Conservation (phyloP, 2,329 filamentous ascomycete genomes). For the Colletotrichum simmondsii region DNA sequence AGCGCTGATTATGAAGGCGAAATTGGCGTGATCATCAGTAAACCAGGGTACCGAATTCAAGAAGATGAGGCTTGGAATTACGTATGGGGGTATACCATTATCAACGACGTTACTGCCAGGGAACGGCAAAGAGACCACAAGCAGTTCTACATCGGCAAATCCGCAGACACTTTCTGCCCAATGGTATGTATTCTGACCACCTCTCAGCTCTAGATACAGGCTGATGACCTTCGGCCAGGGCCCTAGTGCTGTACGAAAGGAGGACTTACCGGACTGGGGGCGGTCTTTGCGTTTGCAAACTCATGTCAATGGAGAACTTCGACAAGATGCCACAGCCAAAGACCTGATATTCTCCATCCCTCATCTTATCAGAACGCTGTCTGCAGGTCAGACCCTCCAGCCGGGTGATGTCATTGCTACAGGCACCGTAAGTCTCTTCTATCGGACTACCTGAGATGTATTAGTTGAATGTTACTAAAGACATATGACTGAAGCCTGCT, state of each 20-base stretch:
- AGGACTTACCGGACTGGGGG: constrained; percentile 48
- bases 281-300: constrained; percentile 53
- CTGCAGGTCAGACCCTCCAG: constrained; percentile 54
- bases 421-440: constrained; percentile 44
- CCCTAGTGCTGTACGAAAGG: constrained; percentile 60
- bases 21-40: constrained; percentile 66
- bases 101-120: constrained; percentile 64
- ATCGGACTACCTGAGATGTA: not conserved
- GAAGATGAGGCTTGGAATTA: constrained; percentile 58
- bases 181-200: constrained; percentile 48
- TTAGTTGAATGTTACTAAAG: not conserved
- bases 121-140: constrained; percentile 66
- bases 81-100: constrained; percentile 67
- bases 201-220: not conserved
- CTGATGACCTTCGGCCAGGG: constrained; percentile 44
- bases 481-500: constrained; percentile 39
- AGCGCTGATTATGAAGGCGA: constrained; percentile 67
- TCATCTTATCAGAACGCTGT: constrained; percentile 52
- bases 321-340: constrained; percentile 55
- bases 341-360: constrained; percentile 59
- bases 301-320: constrained; percentile 56
- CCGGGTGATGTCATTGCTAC: constrained; percentile 58
- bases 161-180: constrained; percentile 64
- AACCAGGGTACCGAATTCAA: constrained; percentile 53
- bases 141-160: constrained; percentile 70